phyloP scores from a whole-genome alignment of 2,329 filamentous ascomycete species.

The Phaeosphaeria sp. region DNA sequence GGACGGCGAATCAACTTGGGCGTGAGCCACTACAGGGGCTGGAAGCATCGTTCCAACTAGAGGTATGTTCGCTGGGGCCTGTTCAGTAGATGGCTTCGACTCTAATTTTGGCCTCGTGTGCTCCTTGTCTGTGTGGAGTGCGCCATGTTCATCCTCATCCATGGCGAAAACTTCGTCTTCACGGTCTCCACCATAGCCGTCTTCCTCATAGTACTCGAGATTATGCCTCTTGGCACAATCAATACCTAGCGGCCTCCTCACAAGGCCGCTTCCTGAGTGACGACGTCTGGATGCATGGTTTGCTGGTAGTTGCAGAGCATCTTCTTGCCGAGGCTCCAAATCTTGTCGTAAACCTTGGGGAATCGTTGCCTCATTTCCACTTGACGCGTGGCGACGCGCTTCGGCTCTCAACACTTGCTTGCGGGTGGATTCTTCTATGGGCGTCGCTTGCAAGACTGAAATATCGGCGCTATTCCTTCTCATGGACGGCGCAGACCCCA shows the following conservation, averaged over 20 bases:
- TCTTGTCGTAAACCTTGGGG: constrained; percentile 17
- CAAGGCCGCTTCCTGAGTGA: constrained; percentile 86
- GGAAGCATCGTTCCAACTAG: constrained; percentile 40
- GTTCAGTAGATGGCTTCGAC: not conserved
- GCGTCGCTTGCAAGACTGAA: constrained; percentile 31
- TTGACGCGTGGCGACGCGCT: constrained; percentile 43
- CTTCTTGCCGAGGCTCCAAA: constrained; percentile 4
- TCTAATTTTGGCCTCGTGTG: not conserved
- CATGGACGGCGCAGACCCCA: constrained; percentile 41
- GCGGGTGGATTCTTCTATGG: constrained; percentile 47
- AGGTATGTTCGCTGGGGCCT: constrained; percentile 3
- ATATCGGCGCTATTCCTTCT: constrained; percentile 50
- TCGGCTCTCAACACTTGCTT: constrained; percentile 53
- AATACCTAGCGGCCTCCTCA: constrained; percentile 74
- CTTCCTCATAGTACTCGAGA: constrained; percentile 90
- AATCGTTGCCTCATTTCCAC: constrained; percentile 17
- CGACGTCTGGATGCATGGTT: constrained; percentile 62
- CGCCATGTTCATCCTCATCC: constrained; percentile 59
- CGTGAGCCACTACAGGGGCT: constrained; percentile 28
- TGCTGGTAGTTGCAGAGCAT: constrained; percentile 39
- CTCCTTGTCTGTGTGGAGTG: not conserved
- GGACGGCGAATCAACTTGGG: constrained; percentile 27
- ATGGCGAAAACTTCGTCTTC: constrained; percentile 74
- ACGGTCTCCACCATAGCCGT: constrained; percentile 81
- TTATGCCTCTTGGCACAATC: constrained; percentile 69